Evolutionary conservation across 495 filamentous ascomycete species (phyloP).

Genomic region (Gamarada debralockiae): DNA sequence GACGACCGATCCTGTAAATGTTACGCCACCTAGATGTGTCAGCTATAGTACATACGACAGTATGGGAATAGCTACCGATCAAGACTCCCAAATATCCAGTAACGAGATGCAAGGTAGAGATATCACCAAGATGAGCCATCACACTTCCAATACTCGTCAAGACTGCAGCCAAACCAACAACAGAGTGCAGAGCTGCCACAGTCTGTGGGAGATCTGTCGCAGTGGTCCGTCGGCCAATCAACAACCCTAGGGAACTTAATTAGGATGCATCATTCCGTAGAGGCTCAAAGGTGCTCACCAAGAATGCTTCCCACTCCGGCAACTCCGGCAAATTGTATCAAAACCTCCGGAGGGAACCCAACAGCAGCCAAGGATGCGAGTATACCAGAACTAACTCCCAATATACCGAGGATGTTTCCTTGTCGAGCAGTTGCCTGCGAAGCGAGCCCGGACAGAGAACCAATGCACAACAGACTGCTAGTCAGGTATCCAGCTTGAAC

Average conservation of each 20-base stretch:
- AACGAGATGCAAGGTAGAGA: slow-evolving; percentile 71
- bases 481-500: slow-evolving; percentile 79
- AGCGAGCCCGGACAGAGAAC: slow-evolving; percentile 46
- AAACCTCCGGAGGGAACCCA: slow-evolving; percentile 68
- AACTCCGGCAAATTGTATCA: slow-evolving; percentile 69
- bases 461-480: slow-evolving; percentile 73
- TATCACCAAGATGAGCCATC: slow-evolving; percentile 58
- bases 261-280: neutral
- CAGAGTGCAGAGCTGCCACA: slow-evolving; percentile 75
- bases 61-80: slow-evolving; percentile 45
- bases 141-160: slow-evolving; percentile 80
- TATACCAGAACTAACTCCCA: slow-evolving; percentile 74
- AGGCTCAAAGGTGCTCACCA: slow-evolving; percentile 25
- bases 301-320: slow-evolving; percentile 61
- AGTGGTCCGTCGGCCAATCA: slow-evolving; percentile 79
- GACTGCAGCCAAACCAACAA: slow-evolving; percentile 78
- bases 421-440: slow-evolving; percentile 74
- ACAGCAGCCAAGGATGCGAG: slow-evolving; percentile 72
- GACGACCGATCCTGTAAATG: slow-evolving; percentile 79
- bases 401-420: slow-evolving; percentile 76
- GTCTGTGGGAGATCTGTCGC: slow-evolving; percentile 79
- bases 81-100: slow-evolving; percentile 76
- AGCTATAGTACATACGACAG: neutral
- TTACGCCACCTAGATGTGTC: slow-evolving; percentile 53
- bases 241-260: slow-evolving; percentile 36